A percentile compares a stretch with the other conserved stretches of the same genome.
phyloP scores from a whole-genome alignment of 768 basidiomycete genomes.

The Podaxis sp. region DNA sequence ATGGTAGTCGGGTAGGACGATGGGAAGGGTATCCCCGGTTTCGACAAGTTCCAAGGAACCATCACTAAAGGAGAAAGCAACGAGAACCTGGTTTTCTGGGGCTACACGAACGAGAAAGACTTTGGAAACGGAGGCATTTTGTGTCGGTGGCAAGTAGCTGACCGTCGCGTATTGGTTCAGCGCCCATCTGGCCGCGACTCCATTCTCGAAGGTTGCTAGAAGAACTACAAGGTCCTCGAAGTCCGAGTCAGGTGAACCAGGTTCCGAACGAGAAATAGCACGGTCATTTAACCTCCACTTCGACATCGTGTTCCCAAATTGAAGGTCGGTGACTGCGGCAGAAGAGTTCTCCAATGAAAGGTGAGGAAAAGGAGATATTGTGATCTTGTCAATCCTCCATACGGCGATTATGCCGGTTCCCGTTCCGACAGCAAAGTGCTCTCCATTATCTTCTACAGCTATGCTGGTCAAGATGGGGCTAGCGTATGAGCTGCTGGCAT shows the following conservation, averaged over 20 bases:
- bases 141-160: constrained; percentile 42
- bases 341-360: constrained; percentile 40
- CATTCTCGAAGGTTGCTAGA: constrained; percentile 58
- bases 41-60: constrained; percentile 66
- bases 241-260: constrained; percentile 27
- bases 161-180: constrained; percentile 31
- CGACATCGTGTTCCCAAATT: constrained; percentile 33
- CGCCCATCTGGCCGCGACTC: constrained; percentile 54
- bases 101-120: constrained; percentile 47
- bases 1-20: constrained; percentile 42
- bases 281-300: constrained; percentile 13
- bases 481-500: constrained; percentile 45
- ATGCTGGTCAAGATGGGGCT: constrained; percentile 56
- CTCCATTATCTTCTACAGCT: constrained; percentile 58
- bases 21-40: constrained; percentile 40
- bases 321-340: constrained; percentile 53
- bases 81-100: constrained; percentile 44
- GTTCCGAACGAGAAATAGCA: constrained; percentile 27
- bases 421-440: constrained; percentile 71
- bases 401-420: constrained; percentile 60
- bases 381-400: constrained; percentile 51
- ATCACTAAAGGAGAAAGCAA: constrained; percentile 63
- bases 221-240: constrained; percentile 27
- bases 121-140: constrained; percentile 41
- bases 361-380: constrained; percentile 35